These are phyloP conservation scores for Rhamnella rubrinervis DNA, from an alignment of 331 rosid genomes.

Conservation along the genomic window DNA sequence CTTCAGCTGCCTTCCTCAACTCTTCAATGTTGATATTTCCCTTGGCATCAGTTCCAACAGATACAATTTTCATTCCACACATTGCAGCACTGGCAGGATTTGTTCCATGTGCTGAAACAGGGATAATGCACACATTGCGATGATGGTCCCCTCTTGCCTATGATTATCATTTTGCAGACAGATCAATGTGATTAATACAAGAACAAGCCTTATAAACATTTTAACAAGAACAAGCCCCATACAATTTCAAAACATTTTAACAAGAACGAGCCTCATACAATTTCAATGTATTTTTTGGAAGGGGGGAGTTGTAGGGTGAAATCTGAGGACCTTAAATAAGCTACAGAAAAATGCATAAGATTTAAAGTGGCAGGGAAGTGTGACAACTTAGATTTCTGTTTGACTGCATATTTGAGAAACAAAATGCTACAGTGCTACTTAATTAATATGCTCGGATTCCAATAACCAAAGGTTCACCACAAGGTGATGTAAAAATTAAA, in stretches of 20 bases:
- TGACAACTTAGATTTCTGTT: not conserved
- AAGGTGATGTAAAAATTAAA: too few relatives aligned
- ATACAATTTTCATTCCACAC: constrained; percentile 97
- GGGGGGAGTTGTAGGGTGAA: not conserved
- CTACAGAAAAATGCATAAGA: constrained; percentile 22
- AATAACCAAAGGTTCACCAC: not conserved
- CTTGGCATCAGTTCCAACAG: constrained; percentile 95
- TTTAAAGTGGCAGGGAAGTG: not conserved
- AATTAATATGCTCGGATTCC: not conserved
- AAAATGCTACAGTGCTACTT: not conserved
- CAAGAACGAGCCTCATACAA: not conserved
- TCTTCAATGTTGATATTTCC: constrained; percentile 92
- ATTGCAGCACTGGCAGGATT: constrained; percentile 99
- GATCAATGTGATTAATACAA: constrained; percentile 11
- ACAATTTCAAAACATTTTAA: not conserved
- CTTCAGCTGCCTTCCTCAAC: constrained; percentile 93
- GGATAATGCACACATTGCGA: constrained; percentile 94
- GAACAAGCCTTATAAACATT: constrained; percentile 20
- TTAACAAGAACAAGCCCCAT: not conserved
- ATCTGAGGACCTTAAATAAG: constrained; percentile 17
- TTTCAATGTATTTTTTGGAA: not conserved
- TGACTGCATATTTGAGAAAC: not conserved
- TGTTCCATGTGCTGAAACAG: constrained; percentile 98
- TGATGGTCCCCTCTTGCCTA: constrained; percentile 98
- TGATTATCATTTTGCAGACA: constrained; percentile 28